A percentile compares a stretch with the other conserved stretches of the same genome.
phyloP scores from a whole-genome alignment of 2,329 filamentous ascomycete species.

The Apiospora arundinis region DNA sequence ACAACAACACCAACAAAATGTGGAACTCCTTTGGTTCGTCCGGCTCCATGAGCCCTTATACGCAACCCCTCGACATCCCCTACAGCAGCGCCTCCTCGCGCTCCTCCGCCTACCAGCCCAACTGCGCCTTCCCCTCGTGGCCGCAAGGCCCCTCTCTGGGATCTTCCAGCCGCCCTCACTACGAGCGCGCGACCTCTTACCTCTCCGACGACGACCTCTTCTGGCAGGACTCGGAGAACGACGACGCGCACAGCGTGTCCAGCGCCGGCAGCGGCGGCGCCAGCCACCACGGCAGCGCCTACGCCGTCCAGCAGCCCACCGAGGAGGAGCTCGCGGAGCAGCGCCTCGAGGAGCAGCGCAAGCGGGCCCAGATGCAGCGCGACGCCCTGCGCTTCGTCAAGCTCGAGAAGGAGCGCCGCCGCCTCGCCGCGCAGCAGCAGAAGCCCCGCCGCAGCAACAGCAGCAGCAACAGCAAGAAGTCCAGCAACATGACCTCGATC shows the following conservation, averaged over 20 bases:
- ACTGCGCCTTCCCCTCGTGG: slow-evolving; percentile 52
- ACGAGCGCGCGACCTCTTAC: slow-evolving; percentile 59
- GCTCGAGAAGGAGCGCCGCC: slow-evolving; percentile 61
- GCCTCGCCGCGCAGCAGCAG: slow-evolving; percentile 46
- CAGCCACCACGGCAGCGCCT: slow-evolving; percentile 39
- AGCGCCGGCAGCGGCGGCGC: slow-evolving; percentile 44
- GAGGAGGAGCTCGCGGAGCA: slow-evolving; percentile 53
- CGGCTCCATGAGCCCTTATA: slow-evolving; percentile 43
- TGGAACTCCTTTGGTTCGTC: slow-evolving; percentile 45
- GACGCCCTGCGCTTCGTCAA: slow-evolving; percentile 58
- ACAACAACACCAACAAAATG: slow-evolving; percentile 30
- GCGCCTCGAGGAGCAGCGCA: slow-evolving; percentile 56
- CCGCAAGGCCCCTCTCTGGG: slow-evolving; percentile 46
- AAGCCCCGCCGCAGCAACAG: slow-evolving; percentile 36
- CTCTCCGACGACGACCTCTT: slow-evolving; percentile 70
- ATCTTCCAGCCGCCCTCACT: slow-evolving; percentile 31
- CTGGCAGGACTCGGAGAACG: slow-evolving; percentile 51
- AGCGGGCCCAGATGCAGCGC: slow-evolving; percentile 57
- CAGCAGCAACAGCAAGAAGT: slow-evolving; percentile 43
- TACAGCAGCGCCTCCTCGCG: slow-evolving; percentile 38
- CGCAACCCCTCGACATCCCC: slow-evolving; percentile 42
- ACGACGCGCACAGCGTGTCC: slow-evolving; percentile 55
- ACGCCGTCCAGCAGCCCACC: slow-evolving; percentile 46
- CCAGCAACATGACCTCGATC: slow-evolving; percentile 63
- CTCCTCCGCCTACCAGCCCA: slow-evolving; percentile 37